A percentile compares a stretch with the other conserved stretches of the same genome.
Evolutionary conservation across 108 stramenopile genomes (phyloP).

Genomic region (Fistulifera pelliculosa): DNA sequence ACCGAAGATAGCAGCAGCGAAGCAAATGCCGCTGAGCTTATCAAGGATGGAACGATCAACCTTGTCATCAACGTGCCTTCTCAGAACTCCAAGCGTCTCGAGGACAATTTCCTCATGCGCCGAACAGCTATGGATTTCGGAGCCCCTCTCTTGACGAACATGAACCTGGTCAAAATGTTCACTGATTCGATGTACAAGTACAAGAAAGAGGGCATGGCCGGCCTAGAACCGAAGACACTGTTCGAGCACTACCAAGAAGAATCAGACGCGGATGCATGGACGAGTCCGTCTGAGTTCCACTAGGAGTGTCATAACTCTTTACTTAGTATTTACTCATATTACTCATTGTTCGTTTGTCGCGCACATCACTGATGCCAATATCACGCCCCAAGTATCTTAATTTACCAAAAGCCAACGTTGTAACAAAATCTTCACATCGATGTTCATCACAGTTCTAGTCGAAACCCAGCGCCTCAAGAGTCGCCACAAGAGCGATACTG

Average conservation of each 20-base stretch:
- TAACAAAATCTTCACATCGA: background rate
- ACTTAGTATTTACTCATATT: background rate
- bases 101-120: constrained; percentile 91
- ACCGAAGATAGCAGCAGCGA: constrained; percentile 45
- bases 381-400: too few species aligned
- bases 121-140: constrained; percentile 94
- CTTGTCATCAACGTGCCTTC: constrained; percentile 94
- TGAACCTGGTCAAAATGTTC: constrained; percentile 79
- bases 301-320: constrained; percentile 12
- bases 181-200: constrained; percentile 60
- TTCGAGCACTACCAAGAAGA: constrained; percentile 59
- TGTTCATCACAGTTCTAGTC: constrained; percentile 39
- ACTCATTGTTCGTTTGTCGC: too few species aligned
- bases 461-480: constrained; percentile 68
- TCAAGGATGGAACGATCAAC: constrained; percentile 73
- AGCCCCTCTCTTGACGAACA: constrained; percentile 91
- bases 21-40: constrained; percentile 63
- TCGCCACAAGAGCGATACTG: constrained; percentile 72
- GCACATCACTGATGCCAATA: too few species aligned
- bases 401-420: too few species aligned
- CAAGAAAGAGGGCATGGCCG: constrained; percentile 43
- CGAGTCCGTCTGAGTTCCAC: constrained; percentile 41
- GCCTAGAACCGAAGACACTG: constrained; percentile 49
- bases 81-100: constrained; percentile 67
- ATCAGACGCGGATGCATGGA: constrained; percentile 8